Evolutionary conservation across 768 basidiomycete species (phyloP).

Genomic region (Boletales sp.): DNA sequence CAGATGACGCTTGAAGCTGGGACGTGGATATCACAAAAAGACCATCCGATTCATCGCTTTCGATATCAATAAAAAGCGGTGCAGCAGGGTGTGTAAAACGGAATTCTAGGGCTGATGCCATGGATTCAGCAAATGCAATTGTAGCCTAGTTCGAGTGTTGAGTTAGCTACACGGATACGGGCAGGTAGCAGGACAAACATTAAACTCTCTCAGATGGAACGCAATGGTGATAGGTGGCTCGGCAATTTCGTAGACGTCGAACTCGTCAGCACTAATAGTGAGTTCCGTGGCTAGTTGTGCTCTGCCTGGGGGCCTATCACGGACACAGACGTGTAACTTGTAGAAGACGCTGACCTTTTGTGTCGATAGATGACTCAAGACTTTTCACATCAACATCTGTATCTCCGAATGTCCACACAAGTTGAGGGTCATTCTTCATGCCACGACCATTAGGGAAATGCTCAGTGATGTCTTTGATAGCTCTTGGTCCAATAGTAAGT

Average conservation of each 20-base stretch:
- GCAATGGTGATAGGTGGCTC: constrained; percentile 63
- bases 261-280: constrained; percentile 73
- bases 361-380: constrained; percentile 60
- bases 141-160: constrained; percentile 55
- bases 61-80: constrained; percentile 76
- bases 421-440: constrained; percentile 66
- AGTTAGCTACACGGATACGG: neutral
- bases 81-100: constrained; percentile 72
- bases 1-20: constrained; percentile 39
- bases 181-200: constrained; percentile 39
- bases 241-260: constrained; percentile 70
- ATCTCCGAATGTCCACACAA: constrained; percentile 77
- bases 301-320: constrained; percentile 39
- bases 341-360: constrained; percentile 45
- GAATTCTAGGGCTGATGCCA: constrained; percentile 60
- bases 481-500: constrained; percentile 67
- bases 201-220: constrained; percentile 84
- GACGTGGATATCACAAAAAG: constrained; percentile 82
- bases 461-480: constrained; percentile 74
- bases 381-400: constrained; percentile 67
- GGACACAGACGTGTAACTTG: neutral
- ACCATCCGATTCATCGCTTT: constrained; percentile 59
- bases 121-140: constrained; percentile 73
- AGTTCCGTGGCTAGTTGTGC: constrained; percentile 73
- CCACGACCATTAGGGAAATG: constrained; percentile 71